Evolutionary conservation across 345 rosid species (phyloP), one percentile per base, ranked within the genome.

Genomic region (Populus pruinosa): DNA sequence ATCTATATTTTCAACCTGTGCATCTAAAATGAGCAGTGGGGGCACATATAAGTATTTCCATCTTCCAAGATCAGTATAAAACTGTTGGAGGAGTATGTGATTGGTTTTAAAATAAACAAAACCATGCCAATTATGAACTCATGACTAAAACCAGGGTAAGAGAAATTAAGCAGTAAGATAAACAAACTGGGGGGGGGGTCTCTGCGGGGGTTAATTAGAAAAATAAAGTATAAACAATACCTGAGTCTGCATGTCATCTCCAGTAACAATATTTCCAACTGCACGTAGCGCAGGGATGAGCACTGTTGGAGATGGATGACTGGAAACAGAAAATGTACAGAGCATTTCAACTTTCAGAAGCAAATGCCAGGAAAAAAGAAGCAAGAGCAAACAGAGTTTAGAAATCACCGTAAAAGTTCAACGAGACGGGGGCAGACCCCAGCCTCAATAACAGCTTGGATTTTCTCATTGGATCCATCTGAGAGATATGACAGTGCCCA

Each of bases 401-500:
- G 6, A 64, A 77, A 78, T 77, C 41, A 82, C 81, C 21, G 69
- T 36, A 82, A 31, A 41, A 82, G 75, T 17, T 77, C 75, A 77
- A 82, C 81, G 25, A 82, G 84, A 43, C 63, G 47, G 20, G 39
- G 67, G 78, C 81, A 69, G 35, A 77, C 84, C 50, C 81, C 81
- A 29, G 81, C 62, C 27, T 82, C 84, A 69, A 82, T 82, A 44
- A 82, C 81, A 77, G 84, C 81, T 77, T 82, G 78, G 38, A 77
- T 81, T 77, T 81, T 81, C 65, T 81, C 81, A 69, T 82, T 82
- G 47, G 81, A 73, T 53, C 84, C 84, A 53, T 77, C 78, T 49
- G 84, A 82, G 50, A 82, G 84, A 82, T 77, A 82, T 1, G 84
- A 82, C 16, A 82, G 65, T 18, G 84, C 84, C 84, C 84, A 82